Percentiles rank a stretch among this genome's conserved stretches.
Evolutionary conservation across 352 stramenopile genomes (phyloP).

Genomic region (Phytophthora idaei): DNA sequence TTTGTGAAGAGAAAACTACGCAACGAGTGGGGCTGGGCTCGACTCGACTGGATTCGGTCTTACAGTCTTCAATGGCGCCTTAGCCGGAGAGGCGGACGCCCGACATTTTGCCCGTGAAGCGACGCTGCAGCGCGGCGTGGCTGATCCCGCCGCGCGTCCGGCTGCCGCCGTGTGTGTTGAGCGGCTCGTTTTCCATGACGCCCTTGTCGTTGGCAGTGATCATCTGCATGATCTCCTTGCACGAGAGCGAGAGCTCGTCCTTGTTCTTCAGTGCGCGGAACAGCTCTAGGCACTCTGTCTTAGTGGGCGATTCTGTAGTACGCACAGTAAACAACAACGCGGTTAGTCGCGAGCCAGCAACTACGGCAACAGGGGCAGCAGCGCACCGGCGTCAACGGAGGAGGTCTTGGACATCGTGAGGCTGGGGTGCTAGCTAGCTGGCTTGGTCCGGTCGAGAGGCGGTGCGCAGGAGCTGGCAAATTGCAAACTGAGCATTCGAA

Average conservation of each 20-base stretch:
- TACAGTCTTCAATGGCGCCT: slow-evolving; percentile 1
- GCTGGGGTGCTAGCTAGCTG: slow-evolving; percentile 1
- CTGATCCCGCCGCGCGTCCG: slow-evolving; percentile 67
- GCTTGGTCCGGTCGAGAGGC: slow-evolving; percentile 24
- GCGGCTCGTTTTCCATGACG: slow-evolving; percentile 69
- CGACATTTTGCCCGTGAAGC: slow-evolving; percentile 87
- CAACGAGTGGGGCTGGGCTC: slow-evolving; percentile 31
- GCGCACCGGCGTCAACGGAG: slow-evolving; percentile 47
- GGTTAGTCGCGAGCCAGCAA: not conserved
- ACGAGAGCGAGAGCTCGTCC: slow-evolving; percentile 72
- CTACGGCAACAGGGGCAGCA: not conserved
- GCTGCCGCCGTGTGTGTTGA: slow-evolving; percentile 70
- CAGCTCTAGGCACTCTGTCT: slow-evolving; percentile 70
- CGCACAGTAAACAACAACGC: not conserved
- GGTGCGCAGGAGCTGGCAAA: slow-evolving; percentile 32
- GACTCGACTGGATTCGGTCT: slow-evolving; percentile 27
- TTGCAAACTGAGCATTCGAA: slow-evolving; percentile 29
- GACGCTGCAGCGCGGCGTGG: slow-evolving; percentile 76
- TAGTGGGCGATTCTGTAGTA: slow-evolving; percentile 35
- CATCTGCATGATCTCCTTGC: slow-evolving; percentile 80
- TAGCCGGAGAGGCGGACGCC: slow-evolving; percentile 59
- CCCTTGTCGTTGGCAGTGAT: slow-evolving; percentile 66
- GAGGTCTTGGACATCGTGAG: slow-evolving; percentile 42
- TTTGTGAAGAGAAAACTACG: slow-evolving; percentile 11
- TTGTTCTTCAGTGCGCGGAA: slow-evolving; percentile 83